Conservation (phyloP, 1,284 basidiomycete genomes). For the Polyporus tsugae region DNA sequence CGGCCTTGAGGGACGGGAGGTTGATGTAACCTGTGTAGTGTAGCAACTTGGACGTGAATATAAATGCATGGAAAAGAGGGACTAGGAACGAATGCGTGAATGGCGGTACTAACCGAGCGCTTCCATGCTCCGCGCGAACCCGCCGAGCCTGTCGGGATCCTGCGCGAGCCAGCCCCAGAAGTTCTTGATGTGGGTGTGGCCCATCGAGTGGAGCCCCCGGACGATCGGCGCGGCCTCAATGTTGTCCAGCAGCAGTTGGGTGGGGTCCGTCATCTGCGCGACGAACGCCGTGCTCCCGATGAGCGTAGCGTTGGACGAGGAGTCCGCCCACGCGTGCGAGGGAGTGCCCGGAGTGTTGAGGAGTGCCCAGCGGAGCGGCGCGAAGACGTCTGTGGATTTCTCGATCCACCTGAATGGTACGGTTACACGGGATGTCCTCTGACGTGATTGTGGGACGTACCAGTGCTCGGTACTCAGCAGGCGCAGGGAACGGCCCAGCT, state of each 20-base stretch:
- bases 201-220: background rate
- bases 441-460: background rate
- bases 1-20: slow-evolving; percentile 10
- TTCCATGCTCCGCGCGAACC: slow-evolving; percentile 15
- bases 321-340: slow-evolving; percentile 4
- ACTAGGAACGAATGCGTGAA: background rate
- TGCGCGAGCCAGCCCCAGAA: slow-evolving; percentile 12
- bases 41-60: background rate
- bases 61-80: background rate
- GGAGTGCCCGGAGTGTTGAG: slow-evolving; percentile 6
- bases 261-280: slow-evolving; percentile 10
- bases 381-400: slow-evolving; percentile 3
- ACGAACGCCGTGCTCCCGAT: slow-evolving; percentile 6
- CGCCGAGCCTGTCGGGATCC: slow-evolving; percentile 9
- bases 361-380: slow-evolving; percentile 11
- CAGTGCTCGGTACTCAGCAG: slow-evolving; percentile 13
- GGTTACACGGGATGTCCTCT: background rate
- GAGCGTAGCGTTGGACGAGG: slow-evolving; percentile 4
- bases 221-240: slow-evolving; percentile 11
- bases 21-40: slow-evolving; percentile 5
- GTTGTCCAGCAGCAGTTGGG: background rate
- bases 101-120: background rate
- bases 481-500: slow-evolving; percentile 11
- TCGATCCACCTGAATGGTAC: slow-evolving; percentile 1
- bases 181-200: slow-evolving; percentile 1